Base-by-base conservation (phyloP, 2,329 filamentous ascomycete species). In the Claviceps digitariae region DNA sequence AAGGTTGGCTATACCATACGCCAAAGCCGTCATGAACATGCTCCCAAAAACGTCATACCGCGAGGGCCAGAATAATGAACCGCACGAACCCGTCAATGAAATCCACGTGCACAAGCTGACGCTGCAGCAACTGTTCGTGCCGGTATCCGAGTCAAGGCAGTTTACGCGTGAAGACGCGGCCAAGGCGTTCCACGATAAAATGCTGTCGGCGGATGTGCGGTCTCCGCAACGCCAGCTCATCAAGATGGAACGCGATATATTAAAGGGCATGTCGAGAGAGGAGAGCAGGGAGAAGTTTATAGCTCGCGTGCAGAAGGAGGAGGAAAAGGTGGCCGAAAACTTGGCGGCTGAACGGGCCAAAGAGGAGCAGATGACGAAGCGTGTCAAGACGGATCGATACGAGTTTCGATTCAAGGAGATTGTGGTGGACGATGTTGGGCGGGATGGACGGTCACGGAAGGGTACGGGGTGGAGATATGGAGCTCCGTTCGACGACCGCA, bases 11-110 rank as follows among this genome's bases (percentile, higher is more conserved):
- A 76, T 72, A 27, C 84, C 87, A 13, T 96, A 96, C 67, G 77
- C 84, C 25, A 78, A 78, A 54, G 87, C 89, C 12, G 76, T 97
- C 25, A 74, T 88, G 60, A 70, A 73, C 36, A 95, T 96, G 90
- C 73, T 97, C 5, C 90, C 89, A 2, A 77, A 76, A 52, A 87
- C 81, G n/a, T 70, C 71, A 65, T 83, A 63, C 68, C 76, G 56
- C 74, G 74, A 52, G 63, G 74, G 60, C 63, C 75, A 61, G 70
- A 79, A 71, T 67, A 65, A 67, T 4, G 27, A 49, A 20, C 68
- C 72, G 0, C 78, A 81, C 60, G 79, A 85, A 67, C 72, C 78
- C 23, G 78, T 84, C 66, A 84, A 83, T 64, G 81, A 84, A 64
- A 69, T 84, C 21, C 75, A 81, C 60, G 74, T 81, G n/a, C 81